These are phyloP conservation scores for Digitaria exilis DNA, from an alignment of 202 grass and related monocot genomes.

Conservation along the genomic window DNA sequence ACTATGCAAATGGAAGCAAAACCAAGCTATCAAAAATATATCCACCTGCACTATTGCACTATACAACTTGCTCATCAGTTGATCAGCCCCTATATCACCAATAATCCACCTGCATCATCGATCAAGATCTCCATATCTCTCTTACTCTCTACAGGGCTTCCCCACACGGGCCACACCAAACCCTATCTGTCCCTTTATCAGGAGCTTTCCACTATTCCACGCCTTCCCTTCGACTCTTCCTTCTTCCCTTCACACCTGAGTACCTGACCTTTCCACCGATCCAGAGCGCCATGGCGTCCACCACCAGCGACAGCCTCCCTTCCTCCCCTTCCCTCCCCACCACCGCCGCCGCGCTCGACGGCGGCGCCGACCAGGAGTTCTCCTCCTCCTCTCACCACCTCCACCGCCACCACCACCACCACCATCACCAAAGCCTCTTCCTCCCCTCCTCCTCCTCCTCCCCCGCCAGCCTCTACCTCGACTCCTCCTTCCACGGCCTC, in stretches of 20 bases:
- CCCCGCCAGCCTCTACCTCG: constrained; percentile 37
- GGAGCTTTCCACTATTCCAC: constrained; percentile 25
- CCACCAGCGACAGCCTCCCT: constrained; percentile 83
- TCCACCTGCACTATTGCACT: not conserved
- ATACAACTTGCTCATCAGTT: too few species aligned
- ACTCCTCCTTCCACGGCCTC: constrained; percentile 42
- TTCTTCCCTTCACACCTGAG: not conserved
- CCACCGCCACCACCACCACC: constrained; percentile 40
- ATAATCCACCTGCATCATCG: constrained; percentile 33
- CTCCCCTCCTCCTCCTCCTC: constrained; percentile 57
- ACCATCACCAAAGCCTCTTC: constrained; percentile 55
- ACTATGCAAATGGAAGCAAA: not conserved
- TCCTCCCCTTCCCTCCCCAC: constrained; percentile 56
- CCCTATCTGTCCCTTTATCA: constrained; percentile 42
- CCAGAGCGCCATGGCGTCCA: constrained; percentile 65
- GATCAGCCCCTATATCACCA: constrained; percentile 35
- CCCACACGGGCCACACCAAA: constrained; percentile 56
- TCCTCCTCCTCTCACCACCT: too few species aligned
- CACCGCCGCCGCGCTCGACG: not conserved
- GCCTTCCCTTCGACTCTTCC: not conserved
- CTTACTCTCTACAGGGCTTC: constrained; percentile 10
- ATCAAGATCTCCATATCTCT: constrained; percentile 43
- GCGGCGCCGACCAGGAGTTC: constrained; percentile 48
- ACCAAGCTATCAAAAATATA: not conserved
- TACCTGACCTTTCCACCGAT: not conserved